A percentile compares a stretch with the other conserved stretches of the same genome.
Evolutionary conservation across 163 green algal species (phyloP).

Genomic region (Chlamydomonas reinhardtii): DNA sequence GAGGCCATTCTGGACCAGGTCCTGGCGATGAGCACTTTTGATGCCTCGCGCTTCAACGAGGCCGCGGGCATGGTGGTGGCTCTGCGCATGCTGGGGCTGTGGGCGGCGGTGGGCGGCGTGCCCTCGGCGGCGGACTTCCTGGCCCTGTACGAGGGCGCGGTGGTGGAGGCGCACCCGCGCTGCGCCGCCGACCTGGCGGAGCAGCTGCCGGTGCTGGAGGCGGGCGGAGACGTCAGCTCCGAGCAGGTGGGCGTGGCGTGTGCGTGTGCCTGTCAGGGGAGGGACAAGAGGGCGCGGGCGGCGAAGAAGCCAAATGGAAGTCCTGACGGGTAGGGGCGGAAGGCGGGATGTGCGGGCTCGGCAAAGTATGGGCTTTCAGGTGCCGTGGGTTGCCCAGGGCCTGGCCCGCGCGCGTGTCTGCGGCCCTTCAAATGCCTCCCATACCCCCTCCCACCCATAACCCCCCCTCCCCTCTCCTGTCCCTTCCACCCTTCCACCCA

Average conservation of each 20-base stretch:
- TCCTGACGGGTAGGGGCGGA: too few relatives aligned
- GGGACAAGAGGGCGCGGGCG: too few relatives aligned
- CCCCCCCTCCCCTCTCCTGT: too few relatives aligned
- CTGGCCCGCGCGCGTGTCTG: too few relatives aligned
- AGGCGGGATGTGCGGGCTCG: too few relatives aligned
- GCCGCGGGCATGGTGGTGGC: conserved; percentile 12
- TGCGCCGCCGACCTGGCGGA: conserved; percentile 21
- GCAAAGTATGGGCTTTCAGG: too few relatives aligned
- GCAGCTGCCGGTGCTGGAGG: conserved; percentile 17
- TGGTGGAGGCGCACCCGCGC: conserved; percentile 27
- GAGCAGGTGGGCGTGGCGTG: conserved; percentile 9
- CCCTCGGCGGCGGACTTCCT: conserved; percentile 41
- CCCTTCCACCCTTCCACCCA: too few relatives aligned
- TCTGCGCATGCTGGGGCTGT: conserved; percentile 46
- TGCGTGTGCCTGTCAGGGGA: background rate
- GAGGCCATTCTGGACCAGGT: conserved; percentile 27
- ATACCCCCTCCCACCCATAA: too few relatives aligned
- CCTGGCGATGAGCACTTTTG: background rate
- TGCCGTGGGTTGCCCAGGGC: too few relatives aligned
- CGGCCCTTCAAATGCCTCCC: too few relatives aligned
- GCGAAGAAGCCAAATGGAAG: too few relatives aligned
- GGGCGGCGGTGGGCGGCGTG: conserved; percentile 2
- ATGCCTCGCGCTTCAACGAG: conserved; percentile 7
- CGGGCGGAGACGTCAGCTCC: background rate
- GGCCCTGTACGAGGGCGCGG: conserved; percentile 43